A percentile compares a stretch with the other conserved stretches of the same genome.
phyloP scores from a whole-genome alignment of 768 basidiomycete genomes.

The Gloeopeniophorella convolvens region DNA sequence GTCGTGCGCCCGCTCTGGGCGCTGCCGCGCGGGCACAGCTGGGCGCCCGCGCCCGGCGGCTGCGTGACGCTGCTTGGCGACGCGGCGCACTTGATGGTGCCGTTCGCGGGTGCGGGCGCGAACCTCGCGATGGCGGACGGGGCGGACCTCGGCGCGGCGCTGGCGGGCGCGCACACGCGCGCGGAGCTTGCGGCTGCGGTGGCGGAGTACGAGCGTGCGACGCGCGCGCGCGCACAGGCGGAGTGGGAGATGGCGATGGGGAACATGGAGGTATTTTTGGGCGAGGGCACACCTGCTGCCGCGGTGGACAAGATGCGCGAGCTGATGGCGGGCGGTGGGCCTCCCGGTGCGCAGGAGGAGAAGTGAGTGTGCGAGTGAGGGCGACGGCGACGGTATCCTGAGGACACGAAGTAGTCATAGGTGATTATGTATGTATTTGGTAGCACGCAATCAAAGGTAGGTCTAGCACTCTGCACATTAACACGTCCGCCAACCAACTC shows the following conservation, averaged over 20 bases:
- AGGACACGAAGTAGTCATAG: too few species aligned
- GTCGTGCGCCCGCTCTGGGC: slow-evolving; percentile 17
- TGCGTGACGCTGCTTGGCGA: slow-evolving; percentile 29
- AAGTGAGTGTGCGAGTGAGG: too few species aligned
- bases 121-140: slow-evolving; percentile 32
- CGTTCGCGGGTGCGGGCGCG: slow-evolving; percentile 33
- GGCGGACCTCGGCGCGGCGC: slow-evolving; percentile 15
- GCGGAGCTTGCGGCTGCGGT: slow-evolving; percentile 6
- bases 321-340: slow-evolving; percentile 2
- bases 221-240: neutral
- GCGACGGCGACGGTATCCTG: too few species aligned
- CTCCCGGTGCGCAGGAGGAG: neutral
- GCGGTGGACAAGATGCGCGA: slow-evolving; percentile 1
- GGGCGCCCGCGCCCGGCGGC: slow-evolving; percentile 13
- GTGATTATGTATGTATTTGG: too few species aligned
- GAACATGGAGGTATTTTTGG: slow-evolving; percentile 10
- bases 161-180: slow-evolving; percentile 8
- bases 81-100: slow-evolving; percentile 34
- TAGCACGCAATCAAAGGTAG: too few species aligned
- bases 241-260: slow-evolving; percentile 2
- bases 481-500: too few species aligned
- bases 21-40: slow-evolving; percentile 14
- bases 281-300: slow-evolving; percentile 6
- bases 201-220: slow-evolving; percentile 5
- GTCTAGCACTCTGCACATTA: too few species aligned